Percentiles rank a stretch among this genome's conserved stretches.
Evolutionary conservation across 139 green algal genomes (phyloP).

Genomic region (Closterium sp.): DNA sequence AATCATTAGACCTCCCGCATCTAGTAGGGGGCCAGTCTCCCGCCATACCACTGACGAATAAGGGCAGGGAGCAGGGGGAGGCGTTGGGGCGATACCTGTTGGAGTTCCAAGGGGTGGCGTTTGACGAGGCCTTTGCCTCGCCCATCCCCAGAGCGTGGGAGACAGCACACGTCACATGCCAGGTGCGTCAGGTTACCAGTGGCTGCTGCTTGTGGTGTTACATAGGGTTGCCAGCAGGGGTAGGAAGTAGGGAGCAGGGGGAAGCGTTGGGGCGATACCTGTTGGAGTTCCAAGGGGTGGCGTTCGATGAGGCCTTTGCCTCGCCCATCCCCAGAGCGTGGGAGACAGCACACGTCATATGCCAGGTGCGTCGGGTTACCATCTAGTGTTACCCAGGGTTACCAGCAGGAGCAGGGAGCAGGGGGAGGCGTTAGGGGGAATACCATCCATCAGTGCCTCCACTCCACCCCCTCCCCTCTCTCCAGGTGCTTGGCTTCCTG

Average conservation of each 20-base stretch:
- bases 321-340: background rate
- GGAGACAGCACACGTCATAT: background rate
- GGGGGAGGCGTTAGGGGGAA: too few species aligned
- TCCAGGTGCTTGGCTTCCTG: too few species aligned
- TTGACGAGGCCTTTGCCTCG: background rate
- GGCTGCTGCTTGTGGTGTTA: too few species aligned
- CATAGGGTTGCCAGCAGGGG: too few species aligned
- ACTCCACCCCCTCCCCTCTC: too few species aligned
- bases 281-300: background rate
- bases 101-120: background rate
- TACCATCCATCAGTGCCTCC: too few species aligned
- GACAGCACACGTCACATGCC: background rate
- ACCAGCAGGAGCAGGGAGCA: background rate
- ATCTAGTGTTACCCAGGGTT: too few species aligned
- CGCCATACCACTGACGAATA: background rate
- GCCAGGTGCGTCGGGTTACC: background rate
- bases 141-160: background rate
- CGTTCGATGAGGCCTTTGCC: background rate
- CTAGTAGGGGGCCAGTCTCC: background rate
- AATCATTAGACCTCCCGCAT: background rate
- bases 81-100: background rate
- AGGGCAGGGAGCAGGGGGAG: background rate
- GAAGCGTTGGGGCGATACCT: background rate
- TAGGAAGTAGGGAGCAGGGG: too few species aligned
- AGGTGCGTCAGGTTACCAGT: too few species aligned